These are phyloP conservation scores for Apium graveolens DNA, from an alignment of 129 eudicot genomes.

Conservation along the genomic window DNA sequence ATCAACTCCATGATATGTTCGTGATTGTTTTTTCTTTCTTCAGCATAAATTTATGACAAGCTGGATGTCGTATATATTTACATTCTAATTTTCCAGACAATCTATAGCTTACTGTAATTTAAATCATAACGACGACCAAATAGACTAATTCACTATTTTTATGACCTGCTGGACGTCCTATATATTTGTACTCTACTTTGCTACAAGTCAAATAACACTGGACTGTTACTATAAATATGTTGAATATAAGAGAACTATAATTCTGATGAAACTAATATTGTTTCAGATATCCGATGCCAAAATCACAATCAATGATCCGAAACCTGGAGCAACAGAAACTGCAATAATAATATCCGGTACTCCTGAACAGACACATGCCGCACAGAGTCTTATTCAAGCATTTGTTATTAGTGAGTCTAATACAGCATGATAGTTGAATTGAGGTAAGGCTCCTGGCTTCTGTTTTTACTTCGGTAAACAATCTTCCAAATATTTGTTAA, in stretches of 20 bases:
- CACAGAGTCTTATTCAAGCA: slow-evolving; percentile 93
- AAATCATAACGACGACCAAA: not conserved
- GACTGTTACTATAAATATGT: not conserved
- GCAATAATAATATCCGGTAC: slow-evolving; percentile 76
- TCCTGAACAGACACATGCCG: slow-evolving; percentile 95
- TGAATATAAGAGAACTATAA: not conserved
- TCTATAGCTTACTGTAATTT: too few relatives aligned
- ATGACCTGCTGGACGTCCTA: too few relatives aligned
- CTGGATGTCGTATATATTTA: not conserved
- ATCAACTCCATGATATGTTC: not conserved
- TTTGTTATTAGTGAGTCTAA: slow-evolving; percentile 74
- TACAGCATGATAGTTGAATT: slow-evolving; percentile 26
- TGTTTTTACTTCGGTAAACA: not conserved
- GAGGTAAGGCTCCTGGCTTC: slow-evolving; percentile 11
- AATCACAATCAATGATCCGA: slow-evolving; percentile 59
- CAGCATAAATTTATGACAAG: not conserved
- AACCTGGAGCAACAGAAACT: slow-evolving; percentile 81
- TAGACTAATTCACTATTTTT: too few relatives aligned
- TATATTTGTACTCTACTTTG: too few relatives aligned
- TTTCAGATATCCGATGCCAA: slow-evolving; percentile 90
- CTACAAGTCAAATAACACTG: not conserved
- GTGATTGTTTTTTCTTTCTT: not conserved
- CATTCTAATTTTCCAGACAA: not conserved
- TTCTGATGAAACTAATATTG: not conserved
- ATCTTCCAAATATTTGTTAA: not conserved